These are phyloP conservation scores for Aspergillus tubingensis DNA, from an alignment of 2,329 filamentous ascomycete species.

Conservation along the genomic window DNA sequence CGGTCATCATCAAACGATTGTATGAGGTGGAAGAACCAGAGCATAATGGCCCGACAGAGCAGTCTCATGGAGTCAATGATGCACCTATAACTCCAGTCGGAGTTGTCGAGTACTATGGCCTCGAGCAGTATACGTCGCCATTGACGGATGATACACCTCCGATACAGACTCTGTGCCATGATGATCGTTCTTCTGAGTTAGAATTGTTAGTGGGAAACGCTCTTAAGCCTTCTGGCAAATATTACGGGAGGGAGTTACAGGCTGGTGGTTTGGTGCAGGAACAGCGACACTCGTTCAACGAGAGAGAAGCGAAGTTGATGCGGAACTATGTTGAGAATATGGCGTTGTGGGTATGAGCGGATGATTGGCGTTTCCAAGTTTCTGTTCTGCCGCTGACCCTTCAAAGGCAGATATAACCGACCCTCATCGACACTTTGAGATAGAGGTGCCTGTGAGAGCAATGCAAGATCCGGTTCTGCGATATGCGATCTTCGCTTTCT, in stretches of 20 bases:
- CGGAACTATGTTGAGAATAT: slow-evolving; percentile 38
- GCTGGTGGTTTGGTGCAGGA: not conserved
- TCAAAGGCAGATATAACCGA: slow-evolving; percentile 36
- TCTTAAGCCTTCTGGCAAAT: slow-evolving; percentile 2
- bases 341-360: slow-evolving; percentile 31
- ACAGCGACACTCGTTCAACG: slow-evolving; percentile 10
- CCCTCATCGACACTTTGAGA: slow-evolving; percentile 32
- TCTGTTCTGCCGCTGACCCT: not conserved
- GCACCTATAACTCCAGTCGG: no score
- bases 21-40: not conserved
- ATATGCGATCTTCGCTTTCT: slow-evolving; percentile 37
- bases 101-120: no score
- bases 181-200: not conserved
- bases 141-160: not conserved
- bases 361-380: no score
- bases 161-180: no score
- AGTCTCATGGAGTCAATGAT: no score
- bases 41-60: no score
- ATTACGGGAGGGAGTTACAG: not conserved
- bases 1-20: not conserved
- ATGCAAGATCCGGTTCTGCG: slow-evolving; percentile 35
- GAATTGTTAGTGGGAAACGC: not conserved
- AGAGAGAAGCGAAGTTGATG: slow-evolving; percentile 25
- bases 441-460: slow-evolving; percentile 33
- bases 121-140: not conserved